These are phyloP conservation scores for Pyrenochaeta sp. DNA, from an alignment of 2,329 filamentous ascomycete species.

Conservation along the genomic window DNA sequence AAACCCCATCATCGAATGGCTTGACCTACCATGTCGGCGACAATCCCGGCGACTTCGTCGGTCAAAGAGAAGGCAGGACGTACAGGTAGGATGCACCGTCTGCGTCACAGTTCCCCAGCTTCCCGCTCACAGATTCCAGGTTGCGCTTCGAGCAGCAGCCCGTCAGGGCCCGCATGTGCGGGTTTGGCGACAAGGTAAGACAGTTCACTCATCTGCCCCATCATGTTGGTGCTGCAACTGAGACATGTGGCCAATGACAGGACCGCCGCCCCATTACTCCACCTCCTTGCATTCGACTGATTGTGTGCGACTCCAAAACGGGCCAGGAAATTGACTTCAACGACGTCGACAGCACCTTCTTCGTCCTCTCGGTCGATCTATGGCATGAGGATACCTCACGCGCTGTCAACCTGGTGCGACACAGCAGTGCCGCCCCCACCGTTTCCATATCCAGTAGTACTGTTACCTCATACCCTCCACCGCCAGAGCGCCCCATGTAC, in stretches of 20 bases:
- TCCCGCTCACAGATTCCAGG: conserved; percentile 54
- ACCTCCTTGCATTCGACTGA: conserved; percentile 86
- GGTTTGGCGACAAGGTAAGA: conserved; percentile 93
- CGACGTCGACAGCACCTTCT: conserved; percentile 74
- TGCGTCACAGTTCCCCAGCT: neutral
- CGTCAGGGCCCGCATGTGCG: conserved; percentile 94
- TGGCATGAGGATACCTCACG: conserved; percentile 68
- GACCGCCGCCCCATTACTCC: conserved; percentile 96
- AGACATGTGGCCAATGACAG: conserved; percentile 57
- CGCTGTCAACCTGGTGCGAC: conserved; percentile 75
- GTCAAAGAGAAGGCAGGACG: conserved; percentile 13
- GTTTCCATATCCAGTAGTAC: conserved; percentile 81
- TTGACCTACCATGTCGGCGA: conserved; percentile 24
- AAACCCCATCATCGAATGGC: conserved; percentile 13
- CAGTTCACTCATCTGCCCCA: conserved; percentile 18
- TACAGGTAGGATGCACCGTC: conserved; percentile 15
- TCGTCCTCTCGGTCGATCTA: conserved; percentile 74
- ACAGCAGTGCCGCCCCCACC: conserved; percentile 69
- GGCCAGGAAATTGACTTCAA: conserved; percentile 84
- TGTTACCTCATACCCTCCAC: conserved; percentile 76
- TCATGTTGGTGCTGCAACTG: conserved; percentile 30
- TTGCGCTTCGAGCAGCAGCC: conserved; percentile 90
- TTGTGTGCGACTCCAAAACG: conserved; percentile 77
- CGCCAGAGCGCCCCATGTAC: conserved; percentile 48
- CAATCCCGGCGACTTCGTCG: conserved; percentile 2